These are phyloP conservation scores for Ogataea trehalophila DNA, from an alignment of 805 yeast species.

Conservation along the genomic window DNA sequence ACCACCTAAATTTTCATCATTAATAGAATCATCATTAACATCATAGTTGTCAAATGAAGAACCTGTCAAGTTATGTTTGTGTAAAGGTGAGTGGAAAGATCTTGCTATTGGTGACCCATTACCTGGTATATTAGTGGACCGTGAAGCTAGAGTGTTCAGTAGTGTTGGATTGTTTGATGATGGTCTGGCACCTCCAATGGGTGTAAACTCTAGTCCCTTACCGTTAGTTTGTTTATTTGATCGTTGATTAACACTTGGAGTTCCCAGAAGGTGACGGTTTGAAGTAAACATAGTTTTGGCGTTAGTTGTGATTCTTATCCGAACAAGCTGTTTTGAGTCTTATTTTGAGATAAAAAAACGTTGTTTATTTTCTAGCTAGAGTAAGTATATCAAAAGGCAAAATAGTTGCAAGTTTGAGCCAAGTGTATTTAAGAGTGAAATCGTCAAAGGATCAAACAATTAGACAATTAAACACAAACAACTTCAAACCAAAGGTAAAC, in stretches of 20 bases:
- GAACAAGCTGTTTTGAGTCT: no score
- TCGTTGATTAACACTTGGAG: slow-evolving; percentile 22
- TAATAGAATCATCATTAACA: slow-evolving; percentile 20
- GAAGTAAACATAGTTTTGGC: slow-evolving; percentile 24
- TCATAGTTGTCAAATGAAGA: slow-evolving; percentile 23
- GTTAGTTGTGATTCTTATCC: neutral
- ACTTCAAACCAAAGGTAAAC: neutral
- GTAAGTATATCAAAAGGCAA: no score
- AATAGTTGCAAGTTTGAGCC: no score
- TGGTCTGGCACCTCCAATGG: slow-evolving; percentile 30
- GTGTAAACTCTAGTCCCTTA: slow-evolving; percentile 35
- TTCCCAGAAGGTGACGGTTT: slow-evolving; percentile 25
- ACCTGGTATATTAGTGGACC: slow-evolving; percentile 10
- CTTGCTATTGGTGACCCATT: slow-evolving; percentile 10
- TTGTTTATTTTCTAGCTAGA: no score
- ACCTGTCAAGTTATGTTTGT: slow-evolving; percentile 5
- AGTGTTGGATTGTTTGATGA: slow-evolving; percentile 10
- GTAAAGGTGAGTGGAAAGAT: slow-evolving; percentile 1
- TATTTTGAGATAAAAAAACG: no score
- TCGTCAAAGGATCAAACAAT: neutral
- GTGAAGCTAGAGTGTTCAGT: slow-evolving; percentile 14
- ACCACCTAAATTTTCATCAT: slow-evolving; percentile 8
- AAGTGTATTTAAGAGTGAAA: no score
- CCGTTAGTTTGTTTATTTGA: slow-evolving; percentile 9
- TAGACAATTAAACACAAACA: neutral